A percentile compares a stretch with the other conserved stretches of the same genome.
These are phyloP conservation scores for Pseudozyma sp. DNA, from an alignment of 1,284 basidiomycete genomes.

Conservation along the genomic window DNA sequence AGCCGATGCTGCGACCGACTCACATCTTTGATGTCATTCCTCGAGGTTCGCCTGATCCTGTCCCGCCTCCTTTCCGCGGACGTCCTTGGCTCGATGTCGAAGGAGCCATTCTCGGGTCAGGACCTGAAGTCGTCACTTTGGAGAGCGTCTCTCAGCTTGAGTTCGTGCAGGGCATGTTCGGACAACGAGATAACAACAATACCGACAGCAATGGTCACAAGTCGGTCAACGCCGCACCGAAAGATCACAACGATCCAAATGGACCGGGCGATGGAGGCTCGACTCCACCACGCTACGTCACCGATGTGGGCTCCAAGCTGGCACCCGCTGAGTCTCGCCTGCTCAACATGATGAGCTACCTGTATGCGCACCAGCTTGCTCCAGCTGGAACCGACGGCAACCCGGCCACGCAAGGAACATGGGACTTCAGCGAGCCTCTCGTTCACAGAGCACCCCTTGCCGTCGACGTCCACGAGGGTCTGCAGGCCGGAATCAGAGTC, in stretches of 20 bases:
- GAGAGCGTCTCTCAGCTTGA: conserved; percentile 40
- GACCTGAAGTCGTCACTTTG: conserved; percentile 30
- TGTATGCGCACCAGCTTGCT: conserved; percentile 54
- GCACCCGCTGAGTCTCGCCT: conserved; percentile 52
- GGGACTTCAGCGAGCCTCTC: conserved; percentile 80
- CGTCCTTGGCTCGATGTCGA: conserved; percentile 35
- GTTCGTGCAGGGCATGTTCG: conserved; percentile 23
- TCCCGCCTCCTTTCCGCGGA: conserved; percentile 20
- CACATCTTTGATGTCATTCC: conserved; percentile 74
- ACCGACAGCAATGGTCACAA: conserved; percentile 1
- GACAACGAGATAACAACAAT: conserved; percentile 6
- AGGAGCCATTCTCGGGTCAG: conserved; percentile 32
- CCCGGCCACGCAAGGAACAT: conserved; percentile 67
- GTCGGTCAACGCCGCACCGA: conserved; percentile 6
- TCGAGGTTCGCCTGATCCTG: conserved; percentile 13
- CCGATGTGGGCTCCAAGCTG: conserved; percentile 33
- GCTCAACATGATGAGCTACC: conserved; percentile 48
- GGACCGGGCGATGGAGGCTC: conserved; percentile 30
- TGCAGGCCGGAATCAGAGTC: conserved; percentile 73
- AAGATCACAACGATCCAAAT: conserved; percentile 1
- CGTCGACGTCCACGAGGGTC: conserved; percentile 74
- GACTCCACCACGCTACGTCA: conserved; percentile 34
- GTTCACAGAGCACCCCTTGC: conserved; percentile 68
- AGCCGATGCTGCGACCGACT: conserved; percentile 77
- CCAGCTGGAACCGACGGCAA: neutral